Evolutionary conservation across 352 stramenopile species (phyloP).

Genomic region (Phytophthora cajani): DNA sequence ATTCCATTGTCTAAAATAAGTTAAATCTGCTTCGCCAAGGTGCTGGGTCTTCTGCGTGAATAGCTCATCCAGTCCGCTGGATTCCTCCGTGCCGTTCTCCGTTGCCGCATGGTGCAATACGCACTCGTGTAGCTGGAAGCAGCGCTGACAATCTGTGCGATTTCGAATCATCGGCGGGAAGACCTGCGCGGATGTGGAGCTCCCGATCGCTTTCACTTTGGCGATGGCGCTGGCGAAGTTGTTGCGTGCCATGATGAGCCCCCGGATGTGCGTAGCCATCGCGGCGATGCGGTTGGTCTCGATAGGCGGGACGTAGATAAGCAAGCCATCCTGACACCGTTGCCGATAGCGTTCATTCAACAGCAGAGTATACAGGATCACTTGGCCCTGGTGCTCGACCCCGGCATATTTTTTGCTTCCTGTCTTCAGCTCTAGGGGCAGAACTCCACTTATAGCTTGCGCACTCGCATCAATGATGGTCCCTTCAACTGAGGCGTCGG

Average conservation of each 20-base stretch:
- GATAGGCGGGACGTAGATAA: conserved; percentile 77
- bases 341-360: conserved; percentile 81
- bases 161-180: conserved; percentile 80
- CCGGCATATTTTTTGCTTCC: conserved; percentile 70
- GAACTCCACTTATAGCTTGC: conserved; percentile 32
- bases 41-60: conserved; percentile 69
- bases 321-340: conserved; percentile 60
- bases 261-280: conserved; percentile 61
- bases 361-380: conserved; percentile 90
- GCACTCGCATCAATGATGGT: conserved; percentile 33
- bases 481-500: conserved; percentile 72
- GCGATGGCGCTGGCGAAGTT: conserved; percentile 69
- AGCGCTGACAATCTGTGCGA: conserved; percentile 72
- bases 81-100: conserved; percentile 72
- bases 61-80: conserved; percentile 72
- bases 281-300: conserved; percentile 74
- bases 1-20: conserved; percentile 83
- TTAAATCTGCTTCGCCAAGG: conserved; percentile 54
- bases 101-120: conserved; percentile 84
- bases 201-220: conserved; percentile 61
- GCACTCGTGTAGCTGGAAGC: conserved; percentile 87
- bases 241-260: conserved; percentile 77
- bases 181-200: conserved; percentile 50
- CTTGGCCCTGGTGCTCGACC: conserved; percentile 81
- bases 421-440: conserved; percentile 90